Evolutionary conservation across 1,284 basidiomycete genomes (phyloP), one percentile per base, ranked within the genome.

Genomic region (Boletus hoseneyae): DNA sequence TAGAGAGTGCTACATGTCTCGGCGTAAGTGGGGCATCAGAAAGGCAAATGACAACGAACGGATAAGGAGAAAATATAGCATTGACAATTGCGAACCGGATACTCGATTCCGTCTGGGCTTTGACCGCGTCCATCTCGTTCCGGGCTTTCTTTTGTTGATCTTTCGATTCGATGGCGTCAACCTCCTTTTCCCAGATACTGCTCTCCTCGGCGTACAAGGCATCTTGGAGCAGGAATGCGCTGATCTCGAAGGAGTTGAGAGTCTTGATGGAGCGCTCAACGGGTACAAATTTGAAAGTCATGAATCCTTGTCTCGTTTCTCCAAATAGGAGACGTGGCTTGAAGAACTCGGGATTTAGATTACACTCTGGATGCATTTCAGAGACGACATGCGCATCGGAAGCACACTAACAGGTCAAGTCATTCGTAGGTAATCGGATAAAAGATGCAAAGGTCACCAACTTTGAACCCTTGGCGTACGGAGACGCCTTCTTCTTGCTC

Each of bases 401-500:
- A 36, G 48, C n/a, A 32, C 59, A 65, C 64, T 63, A 9, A 16
- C 1, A 32, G 16, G 13, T 18, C 5, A 3, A n/a, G 3, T n/a
- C 15, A 37, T n/a, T 27, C 2, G 9, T 29, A 13, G 1, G 42
- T 33, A 12, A 15, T 18, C 8, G 3, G 2, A 36, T 25, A 19
- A 12, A 33, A 18, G 23, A 30, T 16, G 11, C 4, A 2, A 15
- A 33, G 13, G 1, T 1, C 13, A 53, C 64, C 27, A 45, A 73
- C 78, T 51, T 63, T 60, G 44, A 79, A 79, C 3, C 75, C 80
- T 11, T 62, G 59, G 10, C 69, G 65, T 4, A 66, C 54, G 0
- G 63, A 58, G 2, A 79, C 77, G 33, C 68, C 65, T 58, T 83
- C 81, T 47, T 81, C 77, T 56, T 84, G 80, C 54, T 83, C 79